phyloP scores from a whole-genome alignment of 2,329 filamentous ascomycete species.

The Phialocephala sp. region DNA sequence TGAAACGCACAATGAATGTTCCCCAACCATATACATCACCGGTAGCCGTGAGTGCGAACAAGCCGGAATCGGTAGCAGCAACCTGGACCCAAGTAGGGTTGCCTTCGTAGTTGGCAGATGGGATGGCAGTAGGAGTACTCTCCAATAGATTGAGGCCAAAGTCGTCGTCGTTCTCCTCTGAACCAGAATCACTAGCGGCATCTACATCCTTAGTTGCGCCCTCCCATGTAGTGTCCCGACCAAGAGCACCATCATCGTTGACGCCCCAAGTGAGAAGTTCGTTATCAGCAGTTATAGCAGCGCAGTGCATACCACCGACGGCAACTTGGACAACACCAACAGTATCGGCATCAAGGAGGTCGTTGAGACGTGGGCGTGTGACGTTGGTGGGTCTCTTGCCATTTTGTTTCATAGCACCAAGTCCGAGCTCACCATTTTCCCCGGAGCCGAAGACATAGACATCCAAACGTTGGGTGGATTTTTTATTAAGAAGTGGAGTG shows the following conservation, averaged over 20 bases:
- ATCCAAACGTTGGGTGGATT: constrained; percentile 54
- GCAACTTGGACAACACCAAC: constrained; percentile 76
- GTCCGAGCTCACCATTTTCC: constrained; percentile 77
- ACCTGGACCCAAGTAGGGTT: constrained; percentile 68
- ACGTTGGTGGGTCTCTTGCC: constrained; percentile 69
- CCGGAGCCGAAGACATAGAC: constrained; percentile 84
- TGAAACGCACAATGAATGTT: constrained; percentile 67
- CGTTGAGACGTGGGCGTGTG: constrained; percentile 73
- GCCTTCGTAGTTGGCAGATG: constrained; percentile 58
- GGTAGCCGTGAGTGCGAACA: constrained; percentile 75
- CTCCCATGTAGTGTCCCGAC: constrained; percentile 73
- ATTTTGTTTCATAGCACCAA: constrained; percentile 68
- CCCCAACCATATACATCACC: constrained; percentile 86
- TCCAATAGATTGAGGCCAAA: constrained; percentile 61
- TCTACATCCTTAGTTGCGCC: constrained; percentile 63
- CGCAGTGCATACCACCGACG: constrained; percentile 80
- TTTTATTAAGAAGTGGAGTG: neutral
- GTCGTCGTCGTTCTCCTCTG: constrained; percentile 57
- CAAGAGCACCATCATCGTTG: constrained; percentile 82
- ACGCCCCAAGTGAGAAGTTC: constrained; percentile 85
- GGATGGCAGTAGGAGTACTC: constrained; percentile 57
- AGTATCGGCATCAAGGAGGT: constrained; percentile 58
- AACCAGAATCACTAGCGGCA: constrained; percentile 40
- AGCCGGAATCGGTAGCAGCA: constrained; percentile 75
- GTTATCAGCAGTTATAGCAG: constrained; percentile 78